phyloP scores from a whole-genome alignment of 2,329 filamentous ascomycete genomes.

The Neofusicoccum umdonicola region DNA sequence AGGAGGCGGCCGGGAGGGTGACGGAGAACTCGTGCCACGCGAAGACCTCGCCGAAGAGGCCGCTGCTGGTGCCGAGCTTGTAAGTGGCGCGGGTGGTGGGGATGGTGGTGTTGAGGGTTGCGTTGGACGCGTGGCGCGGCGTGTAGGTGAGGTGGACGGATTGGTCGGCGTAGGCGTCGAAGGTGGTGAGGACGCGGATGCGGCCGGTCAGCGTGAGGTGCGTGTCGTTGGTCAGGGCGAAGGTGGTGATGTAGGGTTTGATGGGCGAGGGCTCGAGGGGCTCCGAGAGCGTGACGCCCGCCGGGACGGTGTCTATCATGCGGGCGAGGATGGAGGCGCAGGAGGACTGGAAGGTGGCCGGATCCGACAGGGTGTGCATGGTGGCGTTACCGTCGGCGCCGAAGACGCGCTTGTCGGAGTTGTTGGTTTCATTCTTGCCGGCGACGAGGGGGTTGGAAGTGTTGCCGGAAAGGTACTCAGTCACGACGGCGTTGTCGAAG shows the following conservation, averaged over 20 bases:
- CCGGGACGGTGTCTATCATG: conserved; percentile 15
- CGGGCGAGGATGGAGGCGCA: conserved; percentile 6
- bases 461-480: conserved; percentile 10
- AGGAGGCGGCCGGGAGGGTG: neutral
- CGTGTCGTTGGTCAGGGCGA: neutral
- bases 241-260: neutral
- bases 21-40: conserved; percentile 11
- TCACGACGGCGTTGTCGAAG: conserved; percentile 16
- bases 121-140: neutral
- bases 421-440: neutral
- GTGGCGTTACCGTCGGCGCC: conserved; percentile 7
- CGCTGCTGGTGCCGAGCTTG: neutral
- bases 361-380: conserved; percentile 9
- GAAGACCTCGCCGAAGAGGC: conserved; percentile 9
- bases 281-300: neutral
- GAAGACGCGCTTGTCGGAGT: conserved; percentile 17
- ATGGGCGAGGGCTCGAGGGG: neutral
- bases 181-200: conserved; percentile 4
- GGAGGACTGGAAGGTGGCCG: neutral
- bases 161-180: neutral
- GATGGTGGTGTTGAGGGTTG: conserved; percentile 4
- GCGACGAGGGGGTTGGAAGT: neutral
- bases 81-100: neutral
- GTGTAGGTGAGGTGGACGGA: neutral
- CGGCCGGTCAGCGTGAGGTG: neutral